Evolutionary conservation across 768 basidiomycete genomes (phyloP), one percentile per base, ranked within the genome.

Genomic region (Rhizopogon rudus): DNA sequence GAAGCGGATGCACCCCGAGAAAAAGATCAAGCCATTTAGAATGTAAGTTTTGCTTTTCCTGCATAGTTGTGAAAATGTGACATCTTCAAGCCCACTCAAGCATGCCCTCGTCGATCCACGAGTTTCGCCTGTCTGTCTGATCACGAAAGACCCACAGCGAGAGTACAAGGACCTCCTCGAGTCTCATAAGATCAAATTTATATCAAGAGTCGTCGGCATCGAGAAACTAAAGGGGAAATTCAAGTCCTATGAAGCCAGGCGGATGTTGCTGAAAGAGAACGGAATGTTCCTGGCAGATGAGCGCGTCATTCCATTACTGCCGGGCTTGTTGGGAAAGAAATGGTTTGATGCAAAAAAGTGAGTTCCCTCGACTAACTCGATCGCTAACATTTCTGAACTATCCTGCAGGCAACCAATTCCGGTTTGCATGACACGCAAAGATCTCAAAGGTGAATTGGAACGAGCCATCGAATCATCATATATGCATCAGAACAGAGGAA

Each of bases 331-430:
- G 3, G 97, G 97, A 6, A 85, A 83, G 51, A 88, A 87, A 63
- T 98, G 92, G 82, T 93, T 98, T 63, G 82, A 91, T 31, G 92
- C 94, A 1, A 98, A 98, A 75, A 98, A 98, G 94, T 97, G 62
- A 60, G 90, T 37, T 49, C 65, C 28, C 10, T 6, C 9, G 20
- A 42, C 54, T 59, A 5, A 35, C 12, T 25, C 14, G 39, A 16
- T 41, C 33, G 56, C 4, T 48, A 37, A 10, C n/a, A 59, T 60
- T 16, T 43, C 28, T 44, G 22, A 56, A 9, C 40, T 6, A 49
- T 17, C 20, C 48, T 57, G 5, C 55, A 98, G 95, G 73, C 92
- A 96, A 70, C 97, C 97, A 1, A 91, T 98, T 33, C 93, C 97
- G 1, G 96, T 98, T n/a, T 86, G 83, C 60, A 69, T 99, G 51